Conservation (phyloP, 768 basidiomycete genomes). For the Suillus discolor region DNA sequence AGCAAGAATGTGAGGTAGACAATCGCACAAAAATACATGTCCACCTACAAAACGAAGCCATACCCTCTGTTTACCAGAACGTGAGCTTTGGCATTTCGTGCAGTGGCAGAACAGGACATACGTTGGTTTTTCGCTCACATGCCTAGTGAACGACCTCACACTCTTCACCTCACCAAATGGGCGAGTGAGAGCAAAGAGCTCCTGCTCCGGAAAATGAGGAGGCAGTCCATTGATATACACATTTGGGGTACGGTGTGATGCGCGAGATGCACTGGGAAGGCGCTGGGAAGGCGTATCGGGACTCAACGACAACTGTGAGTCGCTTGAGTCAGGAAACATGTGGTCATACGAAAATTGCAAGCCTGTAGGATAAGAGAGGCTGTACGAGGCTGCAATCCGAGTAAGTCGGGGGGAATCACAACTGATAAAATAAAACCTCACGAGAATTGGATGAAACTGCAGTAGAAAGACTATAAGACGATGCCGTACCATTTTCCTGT, state of each 20-base stretch:
- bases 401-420: conserved; percentile 11
- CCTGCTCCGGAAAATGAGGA: conserved; percentile 80
- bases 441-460: conserved; percentile 27
- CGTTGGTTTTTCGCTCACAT: conserved; percentile 71
- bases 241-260: conserved; percentile 57
- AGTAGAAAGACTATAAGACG: conserved; percentile 8
- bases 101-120: conserved; percentile 32
- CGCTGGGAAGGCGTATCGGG: conserved; percentile 19
- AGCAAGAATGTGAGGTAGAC: neutral
- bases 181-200: conserved; percentile 68
- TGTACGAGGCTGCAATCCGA: conserved; percentile 27
- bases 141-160: conserved; percentile 82
- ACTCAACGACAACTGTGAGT: conserved; percentile 17
- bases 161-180: conserved; percentile 78
- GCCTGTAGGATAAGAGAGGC: conserved; percentile 19
- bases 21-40: conserved; percentile 10
- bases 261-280: conserved; percentile 6
- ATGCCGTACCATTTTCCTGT: conserved; percentile 18
- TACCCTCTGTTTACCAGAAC: conserved; percentile 55
- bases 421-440: conserved; percentile 12
- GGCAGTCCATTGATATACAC: conserved; percentile 90
- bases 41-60: conserved; percentile 76
- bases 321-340: conserved; percentile 14
- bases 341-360: conserved; percentile 17
- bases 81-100: conserved; percentile 10